Percentiles rank a stretch among this genome's conserved stretches.
Evolutionary conservation across 805 yeast species (phyloP).

Genomic region (Allodekkera sacchari): DNA sequence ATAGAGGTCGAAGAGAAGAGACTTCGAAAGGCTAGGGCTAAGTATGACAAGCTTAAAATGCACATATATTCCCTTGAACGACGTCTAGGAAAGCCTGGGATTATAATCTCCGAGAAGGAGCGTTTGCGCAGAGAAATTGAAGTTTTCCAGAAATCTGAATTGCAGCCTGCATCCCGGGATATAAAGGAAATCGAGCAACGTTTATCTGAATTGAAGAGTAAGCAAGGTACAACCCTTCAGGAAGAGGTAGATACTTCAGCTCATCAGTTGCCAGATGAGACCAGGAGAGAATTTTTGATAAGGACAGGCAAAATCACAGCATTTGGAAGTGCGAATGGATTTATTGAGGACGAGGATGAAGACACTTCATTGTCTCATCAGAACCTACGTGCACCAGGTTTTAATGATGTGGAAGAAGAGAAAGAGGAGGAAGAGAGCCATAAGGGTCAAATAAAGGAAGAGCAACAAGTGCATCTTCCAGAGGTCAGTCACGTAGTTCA

Average conservation of each 20-base stretch:
- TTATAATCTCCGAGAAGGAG: constrained; percentile 59
- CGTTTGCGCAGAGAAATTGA: constrained; percentile 45
- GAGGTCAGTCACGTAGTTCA: constrained; percentile 15
- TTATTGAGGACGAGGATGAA: constrained; percentile 33
- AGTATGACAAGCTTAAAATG: constrained; percentile 32
- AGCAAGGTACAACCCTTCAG: constrained; percentile 1
- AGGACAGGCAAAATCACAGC: constrained; percentile 93
- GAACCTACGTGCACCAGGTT: constrained; percentile 43
- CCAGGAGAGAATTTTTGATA: constrained; percentile 70
- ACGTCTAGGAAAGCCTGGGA: constrained; percentile 40
- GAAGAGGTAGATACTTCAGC: constrained; percentile 14
- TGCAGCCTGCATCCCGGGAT: constrained; percentile 50
- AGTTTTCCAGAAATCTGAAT: constrained; percentile 39
- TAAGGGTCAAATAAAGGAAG: constrained; percentile 13
- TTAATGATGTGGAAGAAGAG: constrained; percentile 17
- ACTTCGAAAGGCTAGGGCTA: constrained; percentile 54
- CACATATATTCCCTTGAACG: constrained; percentile 41
- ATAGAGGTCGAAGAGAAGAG: constrained; percentile 68
- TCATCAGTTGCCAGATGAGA: constrained; percentile 58
- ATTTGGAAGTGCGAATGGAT: constrained; percentile 64
- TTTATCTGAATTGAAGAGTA: constrained; percentile 19
- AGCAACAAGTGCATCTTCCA: constrained; percentile 15
- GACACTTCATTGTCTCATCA: constrained; percentile 27
- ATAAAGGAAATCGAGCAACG: constrained; percentile 46
- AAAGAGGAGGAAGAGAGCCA: constrained; percentile 9